Conservation (phyloP, 257 asterid species). For the Solanum gandarillasii region DNA sequence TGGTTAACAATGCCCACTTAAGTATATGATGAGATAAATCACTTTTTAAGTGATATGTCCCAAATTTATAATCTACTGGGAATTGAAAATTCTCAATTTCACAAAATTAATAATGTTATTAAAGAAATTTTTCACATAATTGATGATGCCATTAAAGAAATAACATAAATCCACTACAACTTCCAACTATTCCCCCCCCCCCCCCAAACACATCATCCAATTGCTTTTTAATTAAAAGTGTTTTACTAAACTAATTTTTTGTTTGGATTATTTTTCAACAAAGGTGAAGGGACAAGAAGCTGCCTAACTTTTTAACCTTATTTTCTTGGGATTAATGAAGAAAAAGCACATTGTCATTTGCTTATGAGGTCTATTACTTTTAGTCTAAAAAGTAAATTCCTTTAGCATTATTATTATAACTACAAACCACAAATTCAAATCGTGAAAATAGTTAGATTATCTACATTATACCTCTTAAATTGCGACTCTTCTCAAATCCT, state of each 20-base stretch:
- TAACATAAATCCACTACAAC: background rate
- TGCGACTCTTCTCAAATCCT: rapidly evolving
- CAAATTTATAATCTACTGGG: background rate
- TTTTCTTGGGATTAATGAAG: background rate
- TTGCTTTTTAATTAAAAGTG: background rate
- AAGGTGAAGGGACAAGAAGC: background rate
- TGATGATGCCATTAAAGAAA: background rate
- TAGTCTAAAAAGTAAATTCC: background rate
- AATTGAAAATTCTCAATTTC: background rate
- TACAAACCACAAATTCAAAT: rapidly evolving
- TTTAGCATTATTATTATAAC: background rate
- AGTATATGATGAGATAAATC: background rate
- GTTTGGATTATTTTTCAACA: background rate
- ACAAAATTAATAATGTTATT: background rate
- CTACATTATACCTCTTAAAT: too few relatives aligned
- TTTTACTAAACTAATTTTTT: background rate
- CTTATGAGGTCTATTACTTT: background rate
- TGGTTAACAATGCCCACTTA: background rate
- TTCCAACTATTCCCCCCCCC: background rate
- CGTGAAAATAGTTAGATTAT: background rate
- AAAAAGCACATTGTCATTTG: background rate
- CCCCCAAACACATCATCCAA: background rate
- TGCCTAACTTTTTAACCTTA: background rate
- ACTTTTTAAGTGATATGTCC: background rate
- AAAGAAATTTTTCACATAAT: background rate